Evolutionary conservation across 2,329 filamentous ascomycete genomes (phyloP).

Genomic region (Helminthosporium solani): DNA sequence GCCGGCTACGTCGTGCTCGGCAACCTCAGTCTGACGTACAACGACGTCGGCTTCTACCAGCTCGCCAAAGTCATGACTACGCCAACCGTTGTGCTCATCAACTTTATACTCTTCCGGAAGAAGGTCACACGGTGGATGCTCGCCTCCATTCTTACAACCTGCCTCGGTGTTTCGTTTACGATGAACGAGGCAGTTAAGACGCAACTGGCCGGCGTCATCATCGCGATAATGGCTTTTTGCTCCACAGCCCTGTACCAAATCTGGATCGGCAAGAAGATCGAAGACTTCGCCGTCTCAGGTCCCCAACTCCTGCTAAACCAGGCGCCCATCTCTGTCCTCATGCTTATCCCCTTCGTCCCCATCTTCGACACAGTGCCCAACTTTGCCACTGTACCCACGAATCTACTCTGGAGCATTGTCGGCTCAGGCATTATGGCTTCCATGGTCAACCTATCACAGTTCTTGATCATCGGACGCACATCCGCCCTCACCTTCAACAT

Average conservation of each 20-base stretch:
- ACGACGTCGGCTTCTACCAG: slow-evolving; percentile 52
- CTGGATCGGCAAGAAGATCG: slow-evolving; percentile 53
- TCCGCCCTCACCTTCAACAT: slow-evolving; percentile 45
- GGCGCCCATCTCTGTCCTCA: slow-evolving; percentile 47
- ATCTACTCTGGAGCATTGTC: slow-evolving; percentile 44
- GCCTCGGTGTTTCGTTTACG: slow-evolving; percentile 48
- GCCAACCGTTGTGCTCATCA: slow-evolving; percentile 49
- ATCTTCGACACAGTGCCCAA: slow-evolving; percentile 48
- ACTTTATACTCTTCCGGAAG: slow-evolving; percentile 48
- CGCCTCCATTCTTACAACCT: slow-evolving; percentile 45
- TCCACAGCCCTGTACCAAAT: slow-evolving; percentile 51
- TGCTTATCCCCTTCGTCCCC: slow-evolving; percentile 46
- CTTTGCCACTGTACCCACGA: slow-evolving; percentile 38
- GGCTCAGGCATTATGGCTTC: slow-evolving; percentile 48
- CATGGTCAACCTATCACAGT: slow-evolving; percentile 46
- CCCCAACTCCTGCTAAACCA: slow-evolving; percentile 50
- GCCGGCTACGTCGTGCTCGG: slow-evolving; percentile 50
- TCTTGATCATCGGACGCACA: slow-evolving; percentile 45
- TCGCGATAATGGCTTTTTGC: slow-evolving; percentile 47
- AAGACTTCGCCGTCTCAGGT: slow-evolving; percentile 47
- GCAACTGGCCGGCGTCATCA: slow-evolving; percentile 44
- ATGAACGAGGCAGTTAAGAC: slow-evolving; percentile 46
- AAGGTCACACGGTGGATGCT: slow-evolving; percentile 45
- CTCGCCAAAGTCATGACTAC: slow-evolving; percentile 53
- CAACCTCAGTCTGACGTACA: slow-evolving; percentile 49